phyloP scores from a whole-genome alignment of 257 asterid genomes.

The Nicotiana undulata region DNA sequence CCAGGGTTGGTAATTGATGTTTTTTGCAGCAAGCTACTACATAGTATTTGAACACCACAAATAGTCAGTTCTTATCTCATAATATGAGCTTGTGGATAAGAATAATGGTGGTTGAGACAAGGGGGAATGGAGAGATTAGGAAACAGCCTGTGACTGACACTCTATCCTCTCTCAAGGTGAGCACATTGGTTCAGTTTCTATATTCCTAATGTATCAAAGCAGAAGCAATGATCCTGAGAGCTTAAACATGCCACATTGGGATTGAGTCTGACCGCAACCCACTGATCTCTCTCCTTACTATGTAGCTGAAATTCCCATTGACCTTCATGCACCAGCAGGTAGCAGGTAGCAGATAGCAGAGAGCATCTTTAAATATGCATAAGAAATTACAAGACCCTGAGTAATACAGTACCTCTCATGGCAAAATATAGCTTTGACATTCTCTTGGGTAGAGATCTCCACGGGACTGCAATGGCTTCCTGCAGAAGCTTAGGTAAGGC shows the following conservation, averaged over 20 bases:
- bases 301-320: not conserved
- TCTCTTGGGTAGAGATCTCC: slow-evolving; percentile 86
- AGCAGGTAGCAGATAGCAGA: not conserved
- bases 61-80: not conserved
- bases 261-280: not conserved
- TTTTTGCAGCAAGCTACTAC: not conserved
- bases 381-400: not conserved
- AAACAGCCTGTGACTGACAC: not conserved
- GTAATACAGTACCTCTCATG: slow-evolving; percentile 72
- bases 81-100: not conserved
- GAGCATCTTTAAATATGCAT: not conserved
- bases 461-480: slow-evolving; percentile 84
- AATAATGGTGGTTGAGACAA: not conserved
- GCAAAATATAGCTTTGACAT: slow-evolving; percentile 72
- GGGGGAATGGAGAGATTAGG: not conserved
- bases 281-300: not conserved
- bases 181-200: not conserved
- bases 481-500: slow-evolving; percentile 21
- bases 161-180: not conserved
- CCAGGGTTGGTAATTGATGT: not conserved
- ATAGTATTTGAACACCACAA: not conserved
- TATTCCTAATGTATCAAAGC: not conserved
- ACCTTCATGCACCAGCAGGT: not conserved
- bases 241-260: not conserved
- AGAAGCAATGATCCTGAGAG: not conserved